These are phyloP conservation scores for Neurospora sp. DNA, from an alignment of 495 filamentous ascomycete genomes.

Conservation along the genomic window DNA sequence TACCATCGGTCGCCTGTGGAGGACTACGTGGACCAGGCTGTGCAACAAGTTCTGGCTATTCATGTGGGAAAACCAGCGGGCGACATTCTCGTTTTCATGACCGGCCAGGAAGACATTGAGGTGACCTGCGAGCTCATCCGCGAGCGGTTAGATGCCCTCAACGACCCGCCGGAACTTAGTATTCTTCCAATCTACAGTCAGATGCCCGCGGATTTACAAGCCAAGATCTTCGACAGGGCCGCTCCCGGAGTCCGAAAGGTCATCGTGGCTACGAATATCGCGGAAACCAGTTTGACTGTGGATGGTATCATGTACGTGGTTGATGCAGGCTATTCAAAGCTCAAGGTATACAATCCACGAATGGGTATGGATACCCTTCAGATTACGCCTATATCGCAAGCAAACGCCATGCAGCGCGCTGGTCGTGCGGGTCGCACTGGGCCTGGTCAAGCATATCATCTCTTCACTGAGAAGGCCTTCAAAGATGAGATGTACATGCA, in stretches of 20 bases:
- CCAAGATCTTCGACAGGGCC: conserved; percentile 93
- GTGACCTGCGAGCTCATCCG: conserved; percentile 87
- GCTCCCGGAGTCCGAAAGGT: conserved; percentile 87
- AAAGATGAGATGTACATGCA: conserved; percentile 96
- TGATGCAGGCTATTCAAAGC: conserved; percentile 88
- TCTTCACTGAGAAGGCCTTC: conserved; percentile 92
- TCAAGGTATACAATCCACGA: conserved; percentile 96
- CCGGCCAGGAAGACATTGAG: conserved; percentile 97
- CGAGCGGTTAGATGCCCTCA: conserved; percentile 81
- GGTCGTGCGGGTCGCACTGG: conserved; percentile 92
- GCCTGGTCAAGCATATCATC: conserved; percentile 87
- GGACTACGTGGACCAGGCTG: conserved; percentile 95
- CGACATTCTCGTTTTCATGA: conserved; percentile 99
- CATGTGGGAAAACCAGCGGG: conserved; percentile 86
- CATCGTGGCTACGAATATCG: conserved; percentile 98
- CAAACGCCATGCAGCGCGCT: conserved; percentile 87
- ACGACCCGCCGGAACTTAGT: conserved; percentile 88
- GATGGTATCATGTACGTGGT: conserved; percentile 99
- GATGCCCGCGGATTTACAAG: conserved; percentile 96
- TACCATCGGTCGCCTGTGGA: conserved; percentile 93
- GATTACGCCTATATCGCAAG: conserved; percentile 96
- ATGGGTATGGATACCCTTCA: conserved; percentile 99
- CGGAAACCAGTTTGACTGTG: conserved; percentile 94
- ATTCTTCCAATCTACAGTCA: conserved; percentile 98
- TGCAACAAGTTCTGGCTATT: conserved; percentile 94